Evolutionary conservation across 208 protist genomes (phyloP).

Genomic region (Leishmania tarentolae): DNA sequence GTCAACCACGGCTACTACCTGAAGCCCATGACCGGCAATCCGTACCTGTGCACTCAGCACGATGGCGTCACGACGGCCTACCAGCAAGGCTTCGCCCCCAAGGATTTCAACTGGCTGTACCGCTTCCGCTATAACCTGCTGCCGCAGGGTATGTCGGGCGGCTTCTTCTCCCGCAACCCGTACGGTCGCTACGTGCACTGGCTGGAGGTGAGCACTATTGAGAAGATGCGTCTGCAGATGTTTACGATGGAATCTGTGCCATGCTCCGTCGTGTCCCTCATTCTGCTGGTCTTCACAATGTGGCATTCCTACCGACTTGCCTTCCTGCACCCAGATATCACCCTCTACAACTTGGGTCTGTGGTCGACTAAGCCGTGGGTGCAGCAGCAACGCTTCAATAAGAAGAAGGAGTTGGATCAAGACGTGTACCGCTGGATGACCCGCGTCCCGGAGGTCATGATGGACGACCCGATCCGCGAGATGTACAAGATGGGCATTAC

Average conservation of each 20-base stretch:
- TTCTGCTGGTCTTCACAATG: constrained; percentile 57
- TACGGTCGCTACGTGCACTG: constrained; percentile 83
- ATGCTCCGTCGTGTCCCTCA: constrained; percentile 37
- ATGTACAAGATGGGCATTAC: constrained; percentile 60
- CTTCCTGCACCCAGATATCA: constrained; percentile 82
- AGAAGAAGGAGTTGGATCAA: constrained; percentile 76
- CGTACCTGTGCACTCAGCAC: constrained; percentile 68
- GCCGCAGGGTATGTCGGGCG: constrained; percentile 61
- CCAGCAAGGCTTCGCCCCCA: constrained; percentile 68
- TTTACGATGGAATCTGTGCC: constrained; percentile 64
- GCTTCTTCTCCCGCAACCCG: constrained; percentile 83
- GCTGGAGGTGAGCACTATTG: constrained; percentile 85
- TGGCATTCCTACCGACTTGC: constrained; percentile 73
- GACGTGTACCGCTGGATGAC: constrained; percentile 79
- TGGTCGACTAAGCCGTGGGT: constrained; percentile 81
- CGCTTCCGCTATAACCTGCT: constrained; percentile 84
- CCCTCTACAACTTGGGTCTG: constrained; percentile 75
- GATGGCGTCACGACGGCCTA: constrained; percentile 76
- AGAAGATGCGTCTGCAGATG: constrained; percentile 76
- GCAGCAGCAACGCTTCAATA: constrained; percentile 82
- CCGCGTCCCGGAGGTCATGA: constrained; percentile 71
- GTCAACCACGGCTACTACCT: constrained; percentile 74
- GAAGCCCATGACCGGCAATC: constrained; percentile 77
- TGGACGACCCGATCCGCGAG: constrained; percentile 63
- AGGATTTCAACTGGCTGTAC: constrained; percentile 79